Evolutionary conservation across 148 eudicot genomes (phyloP).

Genomic region (Camellia granthamiana): DNA sequence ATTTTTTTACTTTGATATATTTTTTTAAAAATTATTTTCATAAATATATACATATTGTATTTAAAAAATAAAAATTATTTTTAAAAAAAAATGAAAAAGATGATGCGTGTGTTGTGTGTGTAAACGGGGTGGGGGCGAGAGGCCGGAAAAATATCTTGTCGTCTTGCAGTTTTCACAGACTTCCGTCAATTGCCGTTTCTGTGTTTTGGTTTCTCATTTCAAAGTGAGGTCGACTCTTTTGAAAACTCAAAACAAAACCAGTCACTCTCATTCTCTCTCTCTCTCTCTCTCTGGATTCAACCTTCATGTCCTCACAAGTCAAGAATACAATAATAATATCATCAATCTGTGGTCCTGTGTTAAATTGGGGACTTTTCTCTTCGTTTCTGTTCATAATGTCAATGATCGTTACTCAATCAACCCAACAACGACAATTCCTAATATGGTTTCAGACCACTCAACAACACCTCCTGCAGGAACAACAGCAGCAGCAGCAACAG

Average conservation of each 20-base stretch:
- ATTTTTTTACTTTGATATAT: no score
- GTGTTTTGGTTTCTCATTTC: background rate
- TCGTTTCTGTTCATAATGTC: background rate
- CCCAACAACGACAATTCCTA: background rate
- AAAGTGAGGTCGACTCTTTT: background rate
- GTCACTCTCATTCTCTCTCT: background rate
- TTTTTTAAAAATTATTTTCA: no score
- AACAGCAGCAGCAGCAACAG: background rate
- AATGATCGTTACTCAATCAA: no score
- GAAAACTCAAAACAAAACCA: background rate
- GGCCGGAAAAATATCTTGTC: no score
- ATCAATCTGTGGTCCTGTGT: background rate
- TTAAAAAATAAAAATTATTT: no score
- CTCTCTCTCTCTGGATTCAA: background rate
- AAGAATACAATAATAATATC: background rate
- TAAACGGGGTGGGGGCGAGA: no score
- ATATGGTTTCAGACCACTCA: slow-evolving; percentile 2
- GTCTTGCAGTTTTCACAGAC: background rate
- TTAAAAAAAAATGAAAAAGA: no score
- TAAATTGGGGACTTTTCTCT: background rate
- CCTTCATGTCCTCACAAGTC: background rate
- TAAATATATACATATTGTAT: no score
- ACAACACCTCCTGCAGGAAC: no score
- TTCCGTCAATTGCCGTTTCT: background rate
- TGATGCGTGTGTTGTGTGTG: no score